These are phyloP conservation scores for Heliocybe sulcata DNA, from an alignment of 1,284 basidiomycete genomes.

Conservation along the genomic window DNA sequence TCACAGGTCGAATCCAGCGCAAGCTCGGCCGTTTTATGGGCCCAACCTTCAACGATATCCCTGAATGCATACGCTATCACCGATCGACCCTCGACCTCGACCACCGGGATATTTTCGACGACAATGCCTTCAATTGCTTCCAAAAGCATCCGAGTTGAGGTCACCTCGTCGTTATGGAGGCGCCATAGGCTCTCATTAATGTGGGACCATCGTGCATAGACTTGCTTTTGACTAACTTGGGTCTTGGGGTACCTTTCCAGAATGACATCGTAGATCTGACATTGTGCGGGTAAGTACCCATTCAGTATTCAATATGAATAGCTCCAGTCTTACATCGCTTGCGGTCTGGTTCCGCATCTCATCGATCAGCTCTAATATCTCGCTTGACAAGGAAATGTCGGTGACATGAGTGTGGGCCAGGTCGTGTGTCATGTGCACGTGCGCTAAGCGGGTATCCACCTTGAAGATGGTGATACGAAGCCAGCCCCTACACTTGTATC, in stretches of 20 bases:
- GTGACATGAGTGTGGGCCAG: background rate
- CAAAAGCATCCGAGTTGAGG: conserved; percentile 10
- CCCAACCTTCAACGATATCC: conserved; percentile 10
- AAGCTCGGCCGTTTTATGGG: conserved; percentile 6
- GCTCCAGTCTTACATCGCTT: background rate
- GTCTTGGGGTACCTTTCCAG: too few species aligned
- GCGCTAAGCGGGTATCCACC: background rate
- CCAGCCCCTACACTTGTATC: conserved; percentile 7
- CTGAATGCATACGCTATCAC: conserved; percentile 12
- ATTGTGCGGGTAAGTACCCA: conserved; percentile 8
- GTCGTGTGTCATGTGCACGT: background rate
- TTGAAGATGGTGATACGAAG: conserved; percentile 3
- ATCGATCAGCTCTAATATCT: background rate
- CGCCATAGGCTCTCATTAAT: conserved; percentile 9
- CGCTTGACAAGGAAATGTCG: background rate
- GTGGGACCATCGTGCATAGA: conserved; percentile 9
- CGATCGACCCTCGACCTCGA: conserved; percentile 4
- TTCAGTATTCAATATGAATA: conserved; percentile 1
- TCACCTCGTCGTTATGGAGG: conserved; percentile 11
- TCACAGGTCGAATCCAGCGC: conserved; percentile 15
- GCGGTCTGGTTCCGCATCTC: background rate
- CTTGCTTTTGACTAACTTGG: conserved; percentile 10
- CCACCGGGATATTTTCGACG: conserved; percentile 8
- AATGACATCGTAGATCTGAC: too few species aligned
- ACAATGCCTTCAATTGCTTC: conserved; percentile 3